Evolutionary conservation across 768 basidiomycete species (phyloP), one percentile per base, ranked within the genome.

Genomic region (Clitopilus hobsonii): DNA sequence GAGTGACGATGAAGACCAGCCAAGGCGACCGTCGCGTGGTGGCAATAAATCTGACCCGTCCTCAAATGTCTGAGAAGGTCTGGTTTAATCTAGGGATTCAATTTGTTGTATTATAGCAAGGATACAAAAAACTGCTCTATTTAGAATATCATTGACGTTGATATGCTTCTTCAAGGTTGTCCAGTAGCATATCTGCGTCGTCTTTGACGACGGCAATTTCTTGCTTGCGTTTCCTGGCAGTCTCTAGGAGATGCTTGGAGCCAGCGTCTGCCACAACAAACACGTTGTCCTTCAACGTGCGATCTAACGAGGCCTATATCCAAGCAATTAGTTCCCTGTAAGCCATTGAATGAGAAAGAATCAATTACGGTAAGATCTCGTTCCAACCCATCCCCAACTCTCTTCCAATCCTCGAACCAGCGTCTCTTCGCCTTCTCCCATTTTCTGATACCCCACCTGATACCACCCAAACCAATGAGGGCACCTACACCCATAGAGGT

Each of bases 401-500:
- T 74, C 18, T 62, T 63, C 75, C 83, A 86, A 64, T 90, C 88
- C 52, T 79, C 75, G 80, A 80, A 79, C 88, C 88, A 92, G 56
- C 70, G 72, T 54, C 68, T 71, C 65, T 87, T 86, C 2, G 83
- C 82, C 59, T 74, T 80, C 54, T 89, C 86, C 87, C 88, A 91
- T 56, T 73, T 74, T 11, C 81, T 79, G 5, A 86, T 73, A 1
- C 78, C 80, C 84, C 85, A 88, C 38, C 87, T 72, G 38, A 88
- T 56, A 47, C 82, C 78, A 2, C 68, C 60, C 5, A 78, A 64
- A 0, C 77, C 73, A 18, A 76, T 69, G 10, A 92, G 64, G 53
- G 78, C 72, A 11, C 86, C 87, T 0, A 81, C 66, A 2, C 85
- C 87, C 24, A 84, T 63, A 1, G 84, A 82, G 1, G 85, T 88